Evolutionary conservation across 2,329 filamentous ascomycete species (phyloP).

Genomic region (Xylaria digitata): DNA sequence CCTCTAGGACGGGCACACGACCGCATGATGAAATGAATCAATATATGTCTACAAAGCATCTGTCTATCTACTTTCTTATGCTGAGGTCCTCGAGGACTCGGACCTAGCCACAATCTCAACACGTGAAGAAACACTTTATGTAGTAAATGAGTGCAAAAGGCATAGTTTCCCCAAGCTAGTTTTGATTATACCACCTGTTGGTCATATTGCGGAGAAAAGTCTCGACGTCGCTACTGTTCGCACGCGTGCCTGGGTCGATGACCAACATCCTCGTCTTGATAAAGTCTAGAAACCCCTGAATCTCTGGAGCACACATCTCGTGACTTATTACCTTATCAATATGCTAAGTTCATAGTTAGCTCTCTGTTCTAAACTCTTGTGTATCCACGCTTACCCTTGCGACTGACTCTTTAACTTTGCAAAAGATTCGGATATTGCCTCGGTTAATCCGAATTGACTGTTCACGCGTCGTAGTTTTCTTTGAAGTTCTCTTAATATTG

Average conservation of each 20-base stretch:
- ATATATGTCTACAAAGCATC: neutral
- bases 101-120: neutral
- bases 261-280: neutral
- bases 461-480: neutral
- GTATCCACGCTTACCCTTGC: neutral
- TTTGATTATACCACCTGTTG: neutral
- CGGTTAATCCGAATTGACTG: neutral
- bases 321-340: neutral
- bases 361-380: no score
- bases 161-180: neutral
- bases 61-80: neutral
- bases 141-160: neutral
- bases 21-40: no score
- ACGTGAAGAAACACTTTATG: neutral
- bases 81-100: no score
- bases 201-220: neutral
- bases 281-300: constrained; percentile 3
- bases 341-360: neutral
- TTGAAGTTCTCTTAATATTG: neutral
- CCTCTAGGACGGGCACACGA: neutral
- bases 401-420: neutral
- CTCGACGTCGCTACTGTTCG: constrained; percentile 1
- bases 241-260: neutral
- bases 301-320: neutral
- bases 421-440: neutral